Conservation (phyloP, 139 green algal genomes). For the Micractinium conductrix region DNA sequence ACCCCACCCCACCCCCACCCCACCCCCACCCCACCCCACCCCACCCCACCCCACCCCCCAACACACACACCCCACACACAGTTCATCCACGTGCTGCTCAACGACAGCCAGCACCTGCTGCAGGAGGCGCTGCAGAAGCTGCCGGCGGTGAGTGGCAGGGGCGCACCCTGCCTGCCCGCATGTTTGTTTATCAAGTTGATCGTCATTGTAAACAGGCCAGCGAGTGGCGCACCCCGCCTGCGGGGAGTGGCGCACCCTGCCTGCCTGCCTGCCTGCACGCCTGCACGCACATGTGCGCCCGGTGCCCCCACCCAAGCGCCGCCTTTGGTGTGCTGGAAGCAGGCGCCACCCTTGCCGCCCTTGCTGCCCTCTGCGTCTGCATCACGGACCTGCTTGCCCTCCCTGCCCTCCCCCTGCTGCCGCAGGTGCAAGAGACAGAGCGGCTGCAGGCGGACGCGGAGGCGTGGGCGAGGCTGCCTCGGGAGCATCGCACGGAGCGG, state of each 20-base stretch:
- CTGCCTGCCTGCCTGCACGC: too few species aligned
- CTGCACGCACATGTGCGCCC: too few species aligned
- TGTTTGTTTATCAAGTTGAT: too few species aligned
- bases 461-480: constrained; percentile 51
- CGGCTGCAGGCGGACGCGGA: constrained; percentile 48
- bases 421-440: constrained; percentile 72
- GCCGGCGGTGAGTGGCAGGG: constrained; percentile 59
- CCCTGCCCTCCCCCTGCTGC: constrained; percentile 24
- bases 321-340: too few species aligned
- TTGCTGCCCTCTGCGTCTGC: neutral
- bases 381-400: neutral
- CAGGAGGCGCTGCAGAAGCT: constrained; percentile 91
- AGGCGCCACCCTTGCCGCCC: too few species aligned
- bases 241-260: too few species aligned
- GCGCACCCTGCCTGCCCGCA: too few species aligned
- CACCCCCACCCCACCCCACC: too few species aligned
- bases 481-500: constrained; percentile 53
- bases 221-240: too few species aligned
- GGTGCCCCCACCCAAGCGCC: too few species aligned
- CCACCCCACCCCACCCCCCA: neutral
- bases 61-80: constrained; percentile 3
- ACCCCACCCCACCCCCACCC: neutral
- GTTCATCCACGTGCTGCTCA: constrained; percentile 95
- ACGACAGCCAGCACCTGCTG: constrained; percentile 91
- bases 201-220: too few species aligned